Percentiles rank a stretch among this genome's conserved stretches.
phyloP scores from a whole-genome alignment of 2,329 filamentous ascomycete genomes.

The Dactylellina drechsleri region DNA sequence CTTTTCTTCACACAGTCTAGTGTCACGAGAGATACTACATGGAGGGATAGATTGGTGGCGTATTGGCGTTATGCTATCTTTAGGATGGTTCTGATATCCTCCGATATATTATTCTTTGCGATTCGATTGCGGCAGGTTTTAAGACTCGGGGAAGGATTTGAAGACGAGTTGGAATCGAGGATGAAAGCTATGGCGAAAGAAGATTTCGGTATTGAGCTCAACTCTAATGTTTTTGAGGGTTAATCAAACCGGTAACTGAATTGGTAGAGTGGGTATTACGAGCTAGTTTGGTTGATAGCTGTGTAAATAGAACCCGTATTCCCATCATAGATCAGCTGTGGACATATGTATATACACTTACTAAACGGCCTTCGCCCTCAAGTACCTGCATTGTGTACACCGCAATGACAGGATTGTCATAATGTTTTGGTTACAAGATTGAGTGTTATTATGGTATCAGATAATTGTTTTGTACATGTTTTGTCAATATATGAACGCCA shows the following conservation, averaged over 20 bases:
- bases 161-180: slow-evolving; percentile 87
- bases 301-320: neutral
- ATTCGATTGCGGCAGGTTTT: slow-evolving; percentile 80
- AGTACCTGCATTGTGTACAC: too few relatives aligned
- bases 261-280: neutral
- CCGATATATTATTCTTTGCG: slow-evolving; percentile 85
- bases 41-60: slow-evolving; percentile 72
- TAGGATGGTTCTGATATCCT: slow-evolving; percentile 76
- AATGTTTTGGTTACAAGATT: neutral
- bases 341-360: neutral
- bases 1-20: slow-evolving; percentile 66
- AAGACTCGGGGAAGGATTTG: slow-evolving; percentile 83
- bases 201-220: slow-evolving; percentile 51
- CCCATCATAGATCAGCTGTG: neutral
- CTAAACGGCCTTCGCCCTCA: neutral
- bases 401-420: too few relatives aligned
- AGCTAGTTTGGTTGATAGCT: too few relatives aligned
- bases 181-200: slow-evolving; percentile 69
- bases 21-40: slow-evolving; percentile 70
- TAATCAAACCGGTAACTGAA: neutral
- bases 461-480: neutral
- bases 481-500: slow-evolving; percentile 15
- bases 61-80: slow-evolving; percentile 85
- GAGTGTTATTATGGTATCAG: neutral
- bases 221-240: slow-evolving; percentile 51